These are phyloP conservation scores for Corylus heterophylla DNA, from an alignment of 306 rosid species.

Conservation along the genomic window DNA sequence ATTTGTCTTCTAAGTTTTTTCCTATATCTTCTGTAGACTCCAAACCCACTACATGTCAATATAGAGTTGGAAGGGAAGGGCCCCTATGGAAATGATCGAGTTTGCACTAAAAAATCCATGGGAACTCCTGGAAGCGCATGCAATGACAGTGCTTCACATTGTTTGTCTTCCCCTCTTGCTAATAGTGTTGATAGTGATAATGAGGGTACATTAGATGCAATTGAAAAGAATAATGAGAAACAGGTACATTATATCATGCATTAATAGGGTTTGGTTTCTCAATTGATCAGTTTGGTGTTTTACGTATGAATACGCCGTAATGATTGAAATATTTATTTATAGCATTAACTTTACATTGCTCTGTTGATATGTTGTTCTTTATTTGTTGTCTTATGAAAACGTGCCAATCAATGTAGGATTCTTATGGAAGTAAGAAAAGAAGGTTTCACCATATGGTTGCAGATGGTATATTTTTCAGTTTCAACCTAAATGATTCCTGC, in stretches of 20 bases:
- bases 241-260: constrained; percentile 47
- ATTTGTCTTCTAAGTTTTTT: constrained; percentile 15
- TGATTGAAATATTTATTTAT: too few species aligned
- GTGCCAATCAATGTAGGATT: constrained; percentile 46
- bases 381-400: too few species aligned
- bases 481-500: constrained; percentile 11
- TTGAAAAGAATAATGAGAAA: constrained; percentile 72
- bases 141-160: constrained; percentile 70
- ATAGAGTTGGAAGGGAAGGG: too few species aligned
- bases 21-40: constrained; percentile 34
- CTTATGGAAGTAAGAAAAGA: constrained; percentile 61
- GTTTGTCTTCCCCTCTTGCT: neutral
- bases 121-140: constrained; percentile 41
- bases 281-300: neutral
- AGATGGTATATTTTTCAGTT: constrained; percentile 53
- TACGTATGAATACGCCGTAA: too few species aligned
- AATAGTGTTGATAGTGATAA: constrained; percentile 80
- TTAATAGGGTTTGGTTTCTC: neutral
- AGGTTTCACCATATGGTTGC: constrained; percentile 89
- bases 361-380: too few species aligned
- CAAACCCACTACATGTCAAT: too few species aligned
- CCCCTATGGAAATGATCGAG: too few species aligned
- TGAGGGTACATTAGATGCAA: constrained; percentile 80
- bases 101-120: too few species aligned
- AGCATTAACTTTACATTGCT: too few species aligned